Conservation (phyloP, 495 filamentous ascomycete species). For the Rhypophila decipiens region DNA sequence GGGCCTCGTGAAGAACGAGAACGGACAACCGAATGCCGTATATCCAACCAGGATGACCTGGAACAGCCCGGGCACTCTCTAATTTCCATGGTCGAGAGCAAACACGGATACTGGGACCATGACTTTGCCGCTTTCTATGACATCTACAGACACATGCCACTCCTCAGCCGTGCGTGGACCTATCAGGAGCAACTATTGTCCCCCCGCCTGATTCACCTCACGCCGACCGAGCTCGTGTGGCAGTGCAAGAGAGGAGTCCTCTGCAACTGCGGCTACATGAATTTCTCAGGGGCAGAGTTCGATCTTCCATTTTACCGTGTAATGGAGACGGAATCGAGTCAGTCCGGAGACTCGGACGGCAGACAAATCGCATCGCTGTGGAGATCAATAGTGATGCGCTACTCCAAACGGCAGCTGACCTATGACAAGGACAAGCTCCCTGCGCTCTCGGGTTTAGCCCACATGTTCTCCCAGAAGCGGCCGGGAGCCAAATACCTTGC, state of each 20-base stretch:
- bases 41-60: no score
- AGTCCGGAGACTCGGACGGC: neutral
- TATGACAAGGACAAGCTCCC: neutral
- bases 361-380: neutral
- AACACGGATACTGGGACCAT: no score
- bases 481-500: no score
- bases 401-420: neutral
- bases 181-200: slow-evolving; percentile 4
- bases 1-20: no score
- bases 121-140: no score
- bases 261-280: no score
- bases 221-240: slow-evolving; percentile 1
- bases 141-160: no score
- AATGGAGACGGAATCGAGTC: neutral
- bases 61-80: no score
- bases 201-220: slow-evolving; percentile 1
- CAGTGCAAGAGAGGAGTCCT: neutral
- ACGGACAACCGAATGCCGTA: no score
- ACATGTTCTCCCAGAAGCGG: no score
- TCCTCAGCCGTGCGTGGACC: neutral
- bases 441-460: neutral
- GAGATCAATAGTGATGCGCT: neutral
- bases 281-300: neutral
- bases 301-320: neutral
- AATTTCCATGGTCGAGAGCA: no score